Evolutionary conservation across 345 rosid genomes (phyloP).

Genomic region (Balakata baccata): DNA sequence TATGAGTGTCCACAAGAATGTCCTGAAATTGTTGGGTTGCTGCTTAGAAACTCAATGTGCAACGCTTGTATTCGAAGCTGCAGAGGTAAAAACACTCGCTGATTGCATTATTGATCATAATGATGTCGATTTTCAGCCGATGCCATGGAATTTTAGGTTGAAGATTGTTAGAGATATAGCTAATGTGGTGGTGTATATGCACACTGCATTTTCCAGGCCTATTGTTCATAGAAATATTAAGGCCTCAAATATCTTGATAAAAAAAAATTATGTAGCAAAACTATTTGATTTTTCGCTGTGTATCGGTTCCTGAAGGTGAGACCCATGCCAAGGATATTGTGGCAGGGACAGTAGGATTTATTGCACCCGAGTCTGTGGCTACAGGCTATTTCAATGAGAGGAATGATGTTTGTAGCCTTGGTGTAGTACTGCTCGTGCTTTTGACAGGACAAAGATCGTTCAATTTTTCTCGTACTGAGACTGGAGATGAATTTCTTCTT

Average conservation of each 20-base stretch:
- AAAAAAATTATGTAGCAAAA: slow-evolving; percentile 10
- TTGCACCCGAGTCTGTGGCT: slow-evolving; percentile 5
- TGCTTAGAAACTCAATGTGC: slow-evolving; percentile 24
- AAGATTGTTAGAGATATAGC: slow-evolving; percentile 27
- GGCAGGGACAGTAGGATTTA: not conserved
- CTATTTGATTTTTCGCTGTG: slow-evolving; percentile 9
- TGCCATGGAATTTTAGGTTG: slow-evolving; percentile 19
- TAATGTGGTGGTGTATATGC: slow-evolving; percentile 22
- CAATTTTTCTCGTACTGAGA: not conserved
- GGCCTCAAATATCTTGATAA: not conserved
- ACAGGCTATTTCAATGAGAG: slow-evolving; percentile 24
- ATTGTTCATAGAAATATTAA: slow-evolving; percentile 13
- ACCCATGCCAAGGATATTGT: not conserved
- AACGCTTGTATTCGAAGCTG: slow-evolving; percentile 12
- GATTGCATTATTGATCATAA: not conserved
- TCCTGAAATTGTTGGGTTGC: slow-evolving; percentile 30
- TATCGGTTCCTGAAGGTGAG: slow-evolving; percentile 27
- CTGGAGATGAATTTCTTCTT: not conserved
- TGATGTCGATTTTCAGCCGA: not conserved
- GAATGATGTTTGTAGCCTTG: slow-evolving; percentile 25
- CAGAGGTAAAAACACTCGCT: slow-evolving; percentile 11
- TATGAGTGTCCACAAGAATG: slow-evolving; percentile 20
- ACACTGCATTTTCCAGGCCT: slow-evolving; percentile 24
- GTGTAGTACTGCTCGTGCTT: slow-evolving; percentile 17
- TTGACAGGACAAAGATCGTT: slow-evolving; percentile 3